Evolutionary conservation across 2,329 filamentous ascomycete species (phyloP), one percentile per base, ranked within the genome.

Genomic region (Ampelomyces quisqualis): DNA sequence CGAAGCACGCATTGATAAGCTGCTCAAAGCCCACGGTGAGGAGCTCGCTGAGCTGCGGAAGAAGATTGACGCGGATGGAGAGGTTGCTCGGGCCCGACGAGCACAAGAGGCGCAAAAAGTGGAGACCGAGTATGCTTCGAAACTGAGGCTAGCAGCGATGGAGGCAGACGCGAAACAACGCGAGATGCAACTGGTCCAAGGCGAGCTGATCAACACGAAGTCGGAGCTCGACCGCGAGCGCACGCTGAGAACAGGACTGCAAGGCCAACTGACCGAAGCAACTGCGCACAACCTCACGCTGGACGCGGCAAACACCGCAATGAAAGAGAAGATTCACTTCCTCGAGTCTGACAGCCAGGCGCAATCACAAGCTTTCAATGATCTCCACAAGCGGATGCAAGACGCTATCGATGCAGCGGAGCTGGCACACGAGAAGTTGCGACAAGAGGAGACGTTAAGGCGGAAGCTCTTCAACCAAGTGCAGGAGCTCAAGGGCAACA

Each of bases 401-500:
- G 85, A 93, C 32, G 90, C 90, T 0, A 70, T 89, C 17, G 78
- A 79, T 10, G 73, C 78, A 14, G 87, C 85, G 1, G 82, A 86
- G 20, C 77, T 80, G 23, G 83, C 87, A 1, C 82, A 86, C 41
- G 82, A 88, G 51, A 95, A 93, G 62, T 76, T 98, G 19, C 85
- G 93, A 49, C 88, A 85, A 58, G 93, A 97, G 64, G 93, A 98
- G 70, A 93, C 88, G 1, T 76, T 95, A 35, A 82, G 93, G 10
- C 81, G 93, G 15, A 91, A 94, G 55, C 78, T 98, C 0, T 95
- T 97, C 74, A 97, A 97, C 70, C 93, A 95, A 67, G 91, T 98
- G 32, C 90, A 98, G 66, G 93, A 98, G 63, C 80, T 98, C 45
- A 96, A 95, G 68, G 93, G 93, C 58, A 98, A 98, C 64, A 98